Evolutionary conservation across 106 monocot genomes (phyloP).

Genomic region (Platanthera guangdongensis): DNA sequence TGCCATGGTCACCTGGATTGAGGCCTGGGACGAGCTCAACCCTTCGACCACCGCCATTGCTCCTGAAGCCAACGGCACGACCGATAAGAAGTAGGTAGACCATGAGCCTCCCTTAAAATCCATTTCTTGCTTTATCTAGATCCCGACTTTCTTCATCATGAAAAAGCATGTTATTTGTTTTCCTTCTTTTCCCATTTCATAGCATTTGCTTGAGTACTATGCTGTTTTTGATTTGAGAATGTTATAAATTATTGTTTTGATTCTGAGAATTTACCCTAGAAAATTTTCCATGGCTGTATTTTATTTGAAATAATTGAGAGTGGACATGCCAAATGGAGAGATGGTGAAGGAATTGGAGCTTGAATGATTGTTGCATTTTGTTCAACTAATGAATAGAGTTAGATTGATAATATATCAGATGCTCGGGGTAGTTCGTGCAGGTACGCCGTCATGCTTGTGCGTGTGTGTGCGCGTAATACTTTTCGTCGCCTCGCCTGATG

Average conservation of each 20-base stretch:
- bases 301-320: too few species aligned
- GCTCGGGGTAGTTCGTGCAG: too few species aligned
- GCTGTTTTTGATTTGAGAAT: neutral
- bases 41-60: neutral
- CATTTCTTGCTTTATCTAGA: neutral
- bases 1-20: slow-evolving; percentile 56
- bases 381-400: too few species aligned
- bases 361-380: too few species aligned
- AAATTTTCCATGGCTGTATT: too few species aligned
- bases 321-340: too few species aligned
- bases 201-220: slow-evolving; percentile 2
- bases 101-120: neutral
- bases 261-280: too few species aligned
- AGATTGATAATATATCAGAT: too few species aligned
- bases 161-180: neutral
- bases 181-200: neutral
- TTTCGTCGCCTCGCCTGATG: too few species aligned
- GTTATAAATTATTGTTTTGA: neutral
- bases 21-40: slow-evolving; percentile 55
- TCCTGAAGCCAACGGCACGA: neutral
- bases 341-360: too few species aligned
- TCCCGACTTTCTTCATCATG: neutral
- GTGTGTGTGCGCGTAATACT: too few species aligned
- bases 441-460: too few species aligned
- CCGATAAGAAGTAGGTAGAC: slow-evolving; percentile 17